Evolutionary conservation across 2,329 filamentous ascomycete genomes (phyloP), one percentile per base, ranked within the genome.

Genomic region (Botrytis fragariae): DNA sequence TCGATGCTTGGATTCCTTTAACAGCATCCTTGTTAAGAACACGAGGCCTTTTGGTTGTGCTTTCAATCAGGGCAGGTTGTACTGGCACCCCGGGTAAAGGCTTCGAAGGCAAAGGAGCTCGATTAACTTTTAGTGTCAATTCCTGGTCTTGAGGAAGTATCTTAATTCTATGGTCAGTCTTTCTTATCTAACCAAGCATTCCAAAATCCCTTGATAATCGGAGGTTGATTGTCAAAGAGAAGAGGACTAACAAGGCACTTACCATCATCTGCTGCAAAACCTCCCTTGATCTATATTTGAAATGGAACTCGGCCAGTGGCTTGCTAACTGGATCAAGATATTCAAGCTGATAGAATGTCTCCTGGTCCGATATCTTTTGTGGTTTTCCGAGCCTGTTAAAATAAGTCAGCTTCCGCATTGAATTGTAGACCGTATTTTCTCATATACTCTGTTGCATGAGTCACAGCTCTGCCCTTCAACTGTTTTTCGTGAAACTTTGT

Each of bases 251-350:
- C 16, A 44, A 51, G 18, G 22, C 25, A 25, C 63, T 14, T 35
- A 72, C 71, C 51, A 69, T 72, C 18, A 72, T 72, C 32, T 61
- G 39, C 51, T 72, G 51, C 39, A 72, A 48, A 48, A 72, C 42
- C 14, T 72, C 63, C 45, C 44, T 65, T 48, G 51, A 74, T 39
- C 73, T 72, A 39, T 72, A 72, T 64, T 74, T 74, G 35, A 74
- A 74, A n/a, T 57, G 62, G n/a, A 63, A 74, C 20, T 68, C 73
- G 4, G 63, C 73, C 25, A 74, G 29, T 25, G 70, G 70, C 25
- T 62, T 72, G 6, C 37, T 42, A 5, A 69, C n/a, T n/a, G 57
- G 65, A 44, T 73, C 72, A 29, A 73, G 44, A 57, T 71, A 73
- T 29, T 70, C 67, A 44, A 71, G 57, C 54, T 64, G 32, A 37